phyloP scores from a whole-genome alignment of 441 rosid genomes.

The Hypseocharis bilobata region DNA sequence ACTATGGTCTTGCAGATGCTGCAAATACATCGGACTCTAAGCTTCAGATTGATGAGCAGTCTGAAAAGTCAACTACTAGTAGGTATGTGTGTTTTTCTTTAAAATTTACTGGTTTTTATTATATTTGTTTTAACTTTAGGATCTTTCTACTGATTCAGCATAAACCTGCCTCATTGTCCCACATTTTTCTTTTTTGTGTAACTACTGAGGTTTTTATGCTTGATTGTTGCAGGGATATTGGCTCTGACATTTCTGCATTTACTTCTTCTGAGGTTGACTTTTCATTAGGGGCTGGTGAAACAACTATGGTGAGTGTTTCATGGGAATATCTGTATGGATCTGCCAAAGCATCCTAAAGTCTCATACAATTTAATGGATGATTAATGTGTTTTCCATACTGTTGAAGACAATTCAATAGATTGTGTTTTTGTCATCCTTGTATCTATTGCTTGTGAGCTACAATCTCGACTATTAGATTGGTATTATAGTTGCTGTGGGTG shows the following conservation, averaged over 20 bases:
- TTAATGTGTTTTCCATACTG: not conserved
- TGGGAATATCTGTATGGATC: conserved; percentile 14
- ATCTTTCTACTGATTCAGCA: not conserved
- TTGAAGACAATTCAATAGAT: too few species aligned
- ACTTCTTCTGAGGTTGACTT: conserved; percentile 61
- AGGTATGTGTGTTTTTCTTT: conserved; percentile 27
- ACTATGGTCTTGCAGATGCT: conserved; percentile 34
- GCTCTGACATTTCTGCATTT: conserved; percentile 39
- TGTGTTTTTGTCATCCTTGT: too few species aligned
- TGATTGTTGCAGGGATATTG: conserved; percentile 40
- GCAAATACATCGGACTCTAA: conserved; percentile 39
- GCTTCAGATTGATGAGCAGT: conserved; percentile 35
- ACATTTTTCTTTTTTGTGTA: conserved; percentile 1
- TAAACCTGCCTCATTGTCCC: not conserved
- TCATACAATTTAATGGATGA: conserved; percentile 5
- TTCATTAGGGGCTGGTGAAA: conserved; percentile 54
- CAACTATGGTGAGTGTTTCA: conserved; percentile 49
- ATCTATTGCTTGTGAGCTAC: too few species aligned
- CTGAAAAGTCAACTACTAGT: conserved; percentile 27
- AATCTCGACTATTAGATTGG: too few species aligned
- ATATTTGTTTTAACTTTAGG: conserved; percentile 4
- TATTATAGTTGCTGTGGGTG: too few species aligned
- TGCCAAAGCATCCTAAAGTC: not conserved
- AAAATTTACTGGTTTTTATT: conserved; percentile 2
- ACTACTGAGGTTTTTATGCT: conserved; percentile 20